phyloP scores from a whole-genome alignment of 1,139 yeast species.

The Saccharomyces hybrid region DNA sequence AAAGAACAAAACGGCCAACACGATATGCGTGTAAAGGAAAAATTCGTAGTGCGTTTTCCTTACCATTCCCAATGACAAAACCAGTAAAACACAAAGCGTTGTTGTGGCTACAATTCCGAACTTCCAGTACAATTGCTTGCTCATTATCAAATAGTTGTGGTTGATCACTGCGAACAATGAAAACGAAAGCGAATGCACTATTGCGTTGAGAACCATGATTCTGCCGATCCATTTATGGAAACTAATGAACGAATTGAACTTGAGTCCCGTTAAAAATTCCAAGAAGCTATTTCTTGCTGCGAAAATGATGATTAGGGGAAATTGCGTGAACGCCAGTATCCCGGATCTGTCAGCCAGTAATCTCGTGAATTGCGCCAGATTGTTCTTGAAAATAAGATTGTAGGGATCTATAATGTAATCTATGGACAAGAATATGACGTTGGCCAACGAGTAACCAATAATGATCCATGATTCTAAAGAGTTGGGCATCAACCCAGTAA shows the following conservation, averaged over 20 bases:
- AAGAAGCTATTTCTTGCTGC: slow-evolving; percentile 60
- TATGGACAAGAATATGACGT: slow-evolving; percentile 37
- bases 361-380: slow-evolving; percentile 36
- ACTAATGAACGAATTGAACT: slow-evolving; percentile 48
- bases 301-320: slow-evolving; percentile 47
- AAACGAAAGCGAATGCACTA: slow-evolving; percentile 45
- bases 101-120: slow-evolving; percentile 47
- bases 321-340: slow-evolving; percentile 38
- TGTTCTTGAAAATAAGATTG: slow-evolving; percentile 38
- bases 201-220: slow-evolving; percentile 30
- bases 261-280: slow-evolving; percentile 58
- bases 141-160: slow-evolving; percentile 8
- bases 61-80: slow-evolving; percentile 43
- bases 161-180: slow-evolving; percentile 27
- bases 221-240: slow-evolving; percentile 65
- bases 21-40: slow-evolving; percentile 52
- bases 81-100: slow-evolving; percentile 14
- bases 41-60: slow-evolving; percentile 56
- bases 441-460: slow-evolving; percentile 40
- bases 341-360: slow-evolving; percentile 47
- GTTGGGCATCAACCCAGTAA: slow-evolving; percentile 33
- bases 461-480: slow-evolving; percentile 52
- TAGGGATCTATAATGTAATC: slow-evolving; percentile 35
- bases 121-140: slow-evolving; percentile 26
- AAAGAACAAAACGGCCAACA: slow-evolving; percentile 49